Evolutionary conservation across 164 flowering plant genomes (phyloP), one percentile per base, ranked within the genome.

Genomic region (Magnolia kwangsiensis): DNA sequence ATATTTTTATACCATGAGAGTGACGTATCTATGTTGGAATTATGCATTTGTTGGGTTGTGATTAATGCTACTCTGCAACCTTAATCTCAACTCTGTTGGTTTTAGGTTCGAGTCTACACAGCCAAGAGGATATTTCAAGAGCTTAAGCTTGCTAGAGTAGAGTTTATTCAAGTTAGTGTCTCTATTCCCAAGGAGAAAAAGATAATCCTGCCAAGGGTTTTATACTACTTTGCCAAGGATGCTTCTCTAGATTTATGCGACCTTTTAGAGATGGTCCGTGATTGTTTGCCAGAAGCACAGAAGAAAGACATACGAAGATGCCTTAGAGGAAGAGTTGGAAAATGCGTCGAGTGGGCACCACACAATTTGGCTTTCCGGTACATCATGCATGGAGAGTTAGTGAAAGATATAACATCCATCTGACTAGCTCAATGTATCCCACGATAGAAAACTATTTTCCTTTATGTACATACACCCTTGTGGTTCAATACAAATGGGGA

Each of bases 101-200:
- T 77, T 51, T 69, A 90, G 95, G 90, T 91, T 73, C 84, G 90
- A 64, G 84, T 80, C 16, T 91, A 91, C 84, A 81, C 77, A 1
- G 86, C 90, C 7, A 83, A 85, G 21, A 83, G 51, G 61, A 78
- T 91, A 65, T 86, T 88, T 71, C 71, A 78, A 72, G 90, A 84
- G 66, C 87, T 91, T 7, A 85, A 78, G 77, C 61, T 83, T 20
- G 90, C 92, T 0, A 88, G 81, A 81, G 79, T 85, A 65, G 88
- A 89, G 81, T 90, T 85, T 67, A 79, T 88, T 64, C 82, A 78
- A 73, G 81, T 85, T 27, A 85, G 65, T 8, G 84, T 81, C 24
- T 72, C 75, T 65, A 80, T 87, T 27, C 74, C 80, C 83, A 86
- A 85, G 75, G 88, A 81, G 45, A 74, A 77, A 20, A 88, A 86